phyloP scores from a whole-genome alignment of 441 rosid genomes.

The Adansonia gregorii region DNA sequence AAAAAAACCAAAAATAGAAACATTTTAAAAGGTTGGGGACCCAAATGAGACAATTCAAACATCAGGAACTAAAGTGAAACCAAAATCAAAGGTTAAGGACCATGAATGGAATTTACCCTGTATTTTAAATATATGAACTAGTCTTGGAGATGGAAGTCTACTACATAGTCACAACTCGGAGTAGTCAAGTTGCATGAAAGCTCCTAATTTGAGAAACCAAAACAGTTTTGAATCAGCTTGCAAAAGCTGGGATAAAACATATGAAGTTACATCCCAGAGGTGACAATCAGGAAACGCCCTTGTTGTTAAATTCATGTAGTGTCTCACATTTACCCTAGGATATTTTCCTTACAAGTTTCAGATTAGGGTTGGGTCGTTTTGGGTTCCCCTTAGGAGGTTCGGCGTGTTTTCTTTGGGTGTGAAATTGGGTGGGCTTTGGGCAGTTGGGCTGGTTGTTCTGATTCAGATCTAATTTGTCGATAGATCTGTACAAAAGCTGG shows the following conservation, averaged over 20 bases:
- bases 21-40: neutral
- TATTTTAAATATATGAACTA: neutral
- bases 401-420: neutral
- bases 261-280: neutral
- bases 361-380: neutral
- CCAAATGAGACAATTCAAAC: neutral
- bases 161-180: neutral
- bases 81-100: neutral
- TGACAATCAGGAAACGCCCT: neutral
- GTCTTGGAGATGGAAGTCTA: neutral
- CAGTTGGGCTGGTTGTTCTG: neutral
- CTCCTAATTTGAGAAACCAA: neutral
- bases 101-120: neutral
- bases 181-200: neutral
- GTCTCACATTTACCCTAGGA: neutral
- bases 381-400: neutral
- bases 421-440: neutral
- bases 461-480: neutral
- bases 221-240: neutral
- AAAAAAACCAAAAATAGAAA: neutral
- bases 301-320: neutral
- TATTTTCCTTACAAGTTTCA: neutral
- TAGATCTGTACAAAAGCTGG: no score
- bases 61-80: neutral
- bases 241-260: neutral